Evolutionary conservation across 2,329 filamentous ascomycete species (phyloP).

Genomic region (Alternaria sp.): DNA sequence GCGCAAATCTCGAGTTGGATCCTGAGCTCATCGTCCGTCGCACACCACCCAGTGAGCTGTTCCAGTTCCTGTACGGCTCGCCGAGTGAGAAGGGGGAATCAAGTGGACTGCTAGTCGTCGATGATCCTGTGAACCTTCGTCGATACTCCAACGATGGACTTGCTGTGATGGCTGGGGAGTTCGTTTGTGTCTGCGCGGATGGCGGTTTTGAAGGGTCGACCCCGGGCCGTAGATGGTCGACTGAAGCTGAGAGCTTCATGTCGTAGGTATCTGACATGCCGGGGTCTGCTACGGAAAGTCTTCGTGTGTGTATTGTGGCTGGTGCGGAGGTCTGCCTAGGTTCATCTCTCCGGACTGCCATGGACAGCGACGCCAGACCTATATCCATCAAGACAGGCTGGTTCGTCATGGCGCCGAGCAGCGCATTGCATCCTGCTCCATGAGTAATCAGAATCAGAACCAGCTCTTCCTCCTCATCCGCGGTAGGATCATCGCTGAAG

Average conservation of each 20-base stretch:
- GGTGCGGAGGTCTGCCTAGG: slow-evolving; percentile 36
- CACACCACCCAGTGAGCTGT: slow-evolving; percentile 50
- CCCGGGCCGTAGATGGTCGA: slow-evolving; percentile 71
- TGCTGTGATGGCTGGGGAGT: slow-evolving; percentile 39
- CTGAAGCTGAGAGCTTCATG: slow-evolving; percentile 74
- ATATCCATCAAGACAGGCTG: slow-evolving; percentile 92
- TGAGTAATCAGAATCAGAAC: slow-evolving; percentile 91
- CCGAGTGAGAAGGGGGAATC: slow-evolving; percentile 40
- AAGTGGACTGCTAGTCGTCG: slow-evolving; percentile 31
- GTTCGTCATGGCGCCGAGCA: slow-evolving; percentile 90
- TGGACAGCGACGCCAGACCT: slow-evolving; percentile 86
- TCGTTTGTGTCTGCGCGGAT: slow-evolving; percentile 24
- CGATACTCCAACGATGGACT: slow-evolving; percentile 36
- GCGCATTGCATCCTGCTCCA: slow-evolving; percentile 92
- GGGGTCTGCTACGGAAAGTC: slow-evolving; percentile 51
- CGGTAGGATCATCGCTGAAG: slow-evolving; percentile 45
- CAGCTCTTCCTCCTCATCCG: slow-evolving; percentile 67
- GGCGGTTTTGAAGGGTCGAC: slow-evolving; percentile 48
- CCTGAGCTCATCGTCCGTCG: slow-evolving; percentile 47
- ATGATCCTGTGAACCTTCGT: slow-evolving; percentile 29
- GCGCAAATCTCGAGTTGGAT: slow-evolving; percentile 30
- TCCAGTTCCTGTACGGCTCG: slow-evolving; percentile 41
- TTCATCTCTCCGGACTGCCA: slow-evolving; percentile 63
- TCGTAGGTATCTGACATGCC: slow-evolving; percentile 69
- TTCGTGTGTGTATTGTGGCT: slow-evolving; percentile 34